phyloP scores from a whole-genome alignment of 1,139 yeast species.

The Pneumocystis wakefieldiae region DNA sequence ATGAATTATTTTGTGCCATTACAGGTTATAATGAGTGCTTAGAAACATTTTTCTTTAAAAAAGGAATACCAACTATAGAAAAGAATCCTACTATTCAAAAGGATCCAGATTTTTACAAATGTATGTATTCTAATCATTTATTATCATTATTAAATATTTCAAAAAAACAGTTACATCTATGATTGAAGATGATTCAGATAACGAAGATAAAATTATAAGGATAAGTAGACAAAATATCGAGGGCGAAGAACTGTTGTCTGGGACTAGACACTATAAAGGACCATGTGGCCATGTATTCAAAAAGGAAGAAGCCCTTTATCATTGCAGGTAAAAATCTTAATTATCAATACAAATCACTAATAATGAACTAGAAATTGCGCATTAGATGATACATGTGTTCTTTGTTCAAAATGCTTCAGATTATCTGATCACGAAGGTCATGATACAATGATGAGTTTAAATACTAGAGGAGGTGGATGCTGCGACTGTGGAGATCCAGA shows the following conservation, averaged over 20 bases:
- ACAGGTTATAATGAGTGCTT: slow-evolving; percentile 38
- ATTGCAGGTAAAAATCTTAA: slow-evolving; percentile 35
- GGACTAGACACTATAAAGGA: slow-evolving; percentile 38
- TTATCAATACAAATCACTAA: background rate
- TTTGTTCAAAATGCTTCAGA: slow-evolving; percentile 66
- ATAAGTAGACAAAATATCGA: background rate
- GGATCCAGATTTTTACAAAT: slow-evolving; percentile 15
- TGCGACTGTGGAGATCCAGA: slow-evolving; percentile 91
- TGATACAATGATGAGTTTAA: slow-evolving; percentile 54
- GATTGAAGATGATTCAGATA: background rate
- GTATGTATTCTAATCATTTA: slow-evolving; percentile 15
- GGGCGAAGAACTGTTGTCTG: background rate
- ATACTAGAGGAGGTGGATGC: slow-evolving; percentile 76
- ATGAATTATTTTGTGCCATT: slow-evolving; percentile 37
- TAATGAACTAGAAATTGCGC: slow-evolving; percentile 44
- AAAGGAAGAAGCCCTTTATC: slow-evolving; percentile 74
- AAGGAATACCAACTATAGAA: slow-evolving; percentile 25
- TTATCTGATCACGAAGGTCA: slow-evolving; percentile 63
- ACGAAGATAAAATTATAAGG: background rate
- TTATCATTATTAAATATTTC: background rate
- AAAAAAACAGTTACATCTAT: background rate
- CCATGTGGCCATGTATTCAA: slow-evolving; percentile 67
- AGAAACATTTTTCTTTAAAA: slow-evolving; percentile 35
- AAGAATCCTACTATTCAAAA: slow-evolving; percentile 17
- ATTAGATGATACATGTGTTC: slow-evolving; percentile 70